Conservation (phyloP, 495 filamentous ascomycete species). For the Penicillium riverlandense region DNA sequence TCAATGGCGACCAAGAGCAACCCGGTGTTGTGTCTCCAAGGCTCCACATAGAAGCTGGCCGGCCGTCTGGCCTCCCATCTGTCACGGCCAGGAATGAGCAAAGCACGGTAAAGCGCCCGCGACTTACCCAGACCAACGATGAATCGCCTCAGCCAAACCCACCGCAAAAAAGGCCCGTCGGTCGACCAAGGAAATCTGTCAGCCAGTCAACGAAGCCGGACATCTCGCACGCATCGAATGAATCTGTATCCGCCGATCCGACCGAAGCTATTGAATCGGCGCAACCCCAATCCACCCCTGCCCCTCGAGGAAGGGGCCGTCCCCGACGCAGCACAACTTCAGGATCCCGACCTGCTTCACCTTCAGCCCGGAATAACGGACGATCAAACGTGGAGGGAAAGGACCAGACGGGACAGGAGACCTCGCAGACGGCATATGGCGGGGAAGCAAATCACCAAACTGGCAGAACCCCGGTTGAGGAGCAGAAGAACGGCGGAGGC, state of each 20-base stretch:
- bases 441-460: background rate
- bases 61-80: background rate
- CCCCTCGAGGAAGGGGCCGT: constrained; percentile 1
- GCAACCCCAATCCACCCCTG: background rate
- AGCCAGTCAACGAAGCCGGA: constrained; percentile 12
- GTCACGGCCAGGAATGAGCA: background rate
- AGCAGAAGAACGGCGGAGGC: too few relatives aligned
- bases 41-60: constrained; percentile 11
- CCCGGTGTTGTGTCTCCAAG: constrained; percentile 4
- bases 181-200: constrained; percentile 29
- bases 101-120: constrained; percentile 24
- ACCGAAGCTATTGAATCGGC: too few relatives aligned
- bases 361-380: too few relatives aligned
- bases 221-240: constrained; percentile 7
- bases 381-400: background rate
- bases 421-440: background rate
- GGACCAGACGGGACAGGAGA: background rate
- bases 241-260: background rate
- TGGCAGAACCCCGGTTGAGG: background rate
- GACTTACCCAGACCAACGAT: constrained; percentile 13
- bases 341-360: background rate
- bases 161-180: constrained; percentile 10
- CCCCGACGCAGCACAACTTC: constrained; percentile 11
- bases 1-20: constrained; percentile 1
- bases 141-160: background rate